Evolutionary conservation across 441 rosid species (phyloP).

Genomic region (Gossypium lobatum): DNA sequence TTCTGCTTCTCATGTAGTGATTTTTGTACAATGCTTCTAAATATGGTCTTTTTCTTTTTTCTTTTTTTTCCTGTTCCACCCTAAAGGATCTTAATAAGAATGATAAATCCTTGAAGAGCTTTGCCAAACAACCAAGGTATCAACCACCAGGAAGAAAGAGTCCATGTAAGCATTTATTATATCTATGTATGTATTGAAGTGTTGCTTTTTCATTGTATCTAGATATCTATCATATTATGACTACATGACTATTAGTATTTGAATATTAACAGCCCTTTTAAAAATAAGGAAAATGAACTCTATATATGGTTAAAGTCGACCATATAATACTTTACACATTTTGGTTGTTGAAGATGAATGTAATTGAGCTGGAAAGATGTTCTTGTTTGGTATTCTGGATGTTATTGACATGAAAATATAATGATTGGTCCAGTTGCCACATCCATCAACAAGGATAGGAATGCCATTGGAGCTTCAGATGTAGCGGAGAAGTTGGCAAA

Average conservation of each 20-base stretch:
- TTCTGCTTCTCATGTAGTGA: neutral
- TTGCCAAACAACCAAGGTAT: slow-evolving; percentile 49
- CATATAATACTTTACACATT: neutral
- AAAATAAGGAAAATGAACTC: neutral
- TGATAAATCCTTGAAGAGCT: slow-evolving; percentile 34
- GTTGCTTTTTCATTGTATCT: neutral
- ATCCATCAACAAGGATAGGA: slow-evolving; percentile 34
- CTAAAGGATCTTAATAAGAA: slow-evolving; percentile 47
- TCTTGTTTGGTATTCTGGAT: neutral
- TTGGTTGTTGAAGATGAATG: neutral
- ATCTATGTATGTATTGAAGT: neutral
- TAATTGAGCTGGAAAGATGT: neutral
- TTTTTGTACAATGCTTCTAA: neutral
- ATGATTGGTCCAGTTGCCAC: slow-evolving; percentile 27
- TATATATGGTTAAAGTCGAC: neutral
- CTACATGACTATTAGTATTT: too few species aligned
- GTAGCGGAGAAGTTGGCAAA: slow-evolving; percentile 45
- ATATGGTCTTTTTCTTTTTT: neutral
- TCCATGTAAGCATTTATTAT: slow-evolving; percentile 48
- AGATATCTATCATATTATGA: neutral
- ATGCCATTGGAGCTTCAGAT: slow-evolving; percentile 37
- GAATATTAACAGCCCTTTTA: neutral
- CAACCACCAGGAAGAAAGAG: slow-evolving; percentile 70
- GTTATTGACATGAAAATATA: neutral
- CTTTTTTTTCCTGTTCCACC: neutral